Percentiles rank a stretch among this genome's conserved stretches.
phyloP scores from a whole-genome alignment of 345 rosid species.

The Jatropha curcas region DNA sequence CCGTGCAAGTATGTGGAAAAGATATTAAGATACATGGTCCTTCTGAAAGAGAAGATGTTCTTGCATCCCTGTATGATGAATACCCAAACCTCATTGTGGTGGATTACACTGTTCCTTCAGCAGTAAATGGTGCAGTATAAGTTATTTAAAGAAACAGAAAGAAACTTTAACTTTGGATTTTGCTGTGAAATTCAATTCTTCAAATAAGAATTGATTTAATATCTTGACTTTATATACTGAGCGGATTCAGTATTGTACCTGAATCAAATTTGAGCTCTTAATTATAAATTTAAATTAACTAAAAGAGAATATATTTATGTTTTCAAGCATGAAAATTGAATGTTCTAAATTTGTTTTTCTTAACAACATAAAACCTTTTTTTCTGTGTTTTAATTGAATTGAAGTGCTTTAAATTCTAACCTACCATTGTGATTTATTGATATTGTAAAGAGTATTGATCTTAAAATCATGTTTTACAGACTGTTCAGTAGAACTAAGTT shows the following conservation, averaged over 20 bases:
- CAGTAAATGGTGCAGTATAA: constrained; percentile 74
- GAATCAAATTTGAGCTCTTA: neutral
- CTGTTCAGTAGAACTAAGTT: neutral
- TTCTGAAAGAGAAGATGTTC: constrained; percentile 63
- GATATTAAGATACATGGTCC: constrained; percentile 73
- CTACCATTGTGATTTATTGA: neutral
- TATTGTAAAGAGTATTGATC: neutral
- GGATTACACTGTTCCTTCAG: constrained; percentile 81
- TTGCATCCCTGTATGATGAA: constrained; percentile 54
- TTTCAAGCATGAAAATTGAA: neutral
- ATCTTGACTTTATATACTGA: neutral
- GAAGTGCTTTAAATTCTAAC: constrained; percentile 2
- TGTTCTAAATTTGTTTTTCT: neutral
- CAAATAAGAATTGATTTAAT: neutral
- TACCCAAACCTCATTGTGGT: constrained; percentile 77
- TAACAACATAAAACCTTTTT: neutral
- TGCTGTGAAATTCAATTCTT: neutral
- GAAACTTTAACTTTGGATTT: neutral
- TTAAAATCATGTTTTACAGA: neutral
- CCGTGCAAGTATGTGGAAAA: constrained; percentile 67
- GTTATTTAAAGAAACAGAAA: neutral
- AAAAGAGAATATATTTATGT: neutral
- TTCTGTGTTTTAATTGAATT: neutral
- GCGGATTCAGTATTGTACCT: neutral
- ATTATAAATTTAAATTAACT: neutral